Conservation (phyloP, 2,329 filamentous ascomycete genomes). For the Gaeumannomyces sp. region DNA sequence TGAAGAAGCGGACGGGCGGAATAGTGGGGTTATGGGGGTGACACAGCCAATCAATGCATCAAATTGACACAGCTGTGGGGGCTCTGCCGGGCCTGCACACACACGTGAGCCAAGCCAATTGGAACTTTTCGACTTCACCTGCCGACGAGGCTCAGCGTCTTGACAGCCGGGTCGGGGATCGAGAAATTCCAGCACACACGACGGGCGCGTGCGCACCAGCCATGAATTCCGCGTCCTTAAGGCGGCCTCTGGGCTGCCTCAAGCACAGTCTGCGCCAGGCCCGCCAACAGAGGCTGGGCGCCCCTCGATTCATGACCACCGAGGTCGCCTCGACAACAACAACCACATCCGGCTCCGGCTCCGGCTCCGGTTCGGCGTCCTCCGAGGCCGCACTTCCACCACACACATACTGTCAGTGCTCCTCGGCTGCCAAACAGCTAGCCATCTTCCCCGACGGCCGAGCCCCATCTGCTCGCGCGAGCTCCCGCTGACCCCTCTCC, state of each 20-base stretch:
- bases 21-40: neutral
- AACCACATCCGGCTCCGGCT: neutral
- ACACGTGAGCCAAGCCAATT: neutral
- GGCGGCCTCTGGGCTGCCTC: constrained; percentile 66
- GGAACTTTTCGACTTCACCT: constrained; percentile 1
- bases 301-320: constrained; percentile 8
- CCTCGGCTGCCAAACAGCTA: too few relatives aligned
- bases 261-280: constrained; percentile 57
- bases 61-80: neutral
- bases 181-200: neutral
- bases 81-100: neutral
- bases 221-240: constrained; percentile 53
- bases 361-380: neutral
- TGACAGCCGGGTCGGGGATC: neutral
- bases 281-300: constrained; percentile 38
- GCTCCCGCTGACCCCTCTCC: neutral
- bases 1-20: too few relatives aligned
- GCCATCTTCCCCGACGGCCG: too few relatives aligned
- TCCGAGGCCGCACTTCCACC: constrained; percentile 5
- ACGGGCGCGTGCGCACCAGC: neutral
- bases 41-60: neutral
- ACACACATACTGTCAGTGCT: constrained; percentile 18
- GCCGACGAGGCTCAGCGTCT: neutral
- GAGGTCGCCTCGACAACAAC: constrained; percentile 3
- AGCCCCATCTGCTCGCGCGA: too few relatives aligned